Evolutionary conservation across 306 rosid species (phyloP).

Genomic region (Castanea sativa): DNA sequence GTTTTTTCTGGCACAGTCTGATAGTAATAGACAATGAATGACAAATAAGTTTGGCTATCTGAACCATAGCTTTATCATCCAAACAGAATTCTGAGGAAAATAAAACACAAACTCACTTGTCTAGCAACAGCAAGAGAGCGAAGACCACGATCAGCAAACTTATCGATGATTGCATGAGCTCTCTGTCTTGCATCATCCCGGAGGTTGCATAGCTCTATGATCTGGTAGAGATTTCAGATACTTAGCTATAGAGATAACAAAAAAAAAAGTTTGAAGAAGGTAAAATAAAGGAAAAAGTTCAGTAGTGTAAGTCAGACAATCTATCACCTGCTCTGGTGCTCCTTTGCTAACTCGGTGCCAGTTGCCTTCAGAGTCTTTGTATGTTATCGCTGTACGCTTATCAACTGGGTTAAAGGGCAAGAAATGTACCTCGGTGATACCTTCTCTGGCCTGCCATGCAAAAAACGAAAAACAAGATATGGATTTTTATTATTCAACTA

Average conservation of each 20-base stretch:
- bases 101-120: constrained; percentile 42
- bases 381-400: constrained; percentile 93
- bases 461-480: not conserved
- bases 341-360: constrained; percentile 94
- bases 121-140: constrained; percentile 71
- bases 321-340: constrained; percentile 84
- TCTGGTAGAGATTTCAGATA: constrained; percentile 38
- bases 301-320: not conserved
- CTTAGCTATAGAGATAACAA: not conserved
- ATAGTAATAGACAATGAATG: constrained; percentile 2
- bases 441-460: constrained; percentile 70
- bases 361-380: constrained; percentile 53
- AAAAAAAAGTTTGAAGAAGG: constrained; percentile 1
- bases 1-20: constrained; percentile 65
- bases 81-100: too few species aligned
- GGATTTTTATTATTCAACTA: not conserved
- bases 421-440: constrained; percentile 72
- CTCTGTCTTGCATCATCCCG: constrained; percentile 54
- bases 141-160: constrained; percentile 90
- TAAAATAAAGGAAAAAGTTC: not conserved
- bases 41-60: constrained; percentile 7
- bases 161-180: constrained; percentile 70
- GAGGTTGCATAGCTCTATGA: constrained; percentile 74
- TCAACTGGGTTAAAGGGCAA: constrained; percentile 91
- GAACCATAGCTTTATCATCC: not conserved